Evolutionary conservation across 306 rosid species (phyloP).

Genomic region (Malus asiatica): DNA sequence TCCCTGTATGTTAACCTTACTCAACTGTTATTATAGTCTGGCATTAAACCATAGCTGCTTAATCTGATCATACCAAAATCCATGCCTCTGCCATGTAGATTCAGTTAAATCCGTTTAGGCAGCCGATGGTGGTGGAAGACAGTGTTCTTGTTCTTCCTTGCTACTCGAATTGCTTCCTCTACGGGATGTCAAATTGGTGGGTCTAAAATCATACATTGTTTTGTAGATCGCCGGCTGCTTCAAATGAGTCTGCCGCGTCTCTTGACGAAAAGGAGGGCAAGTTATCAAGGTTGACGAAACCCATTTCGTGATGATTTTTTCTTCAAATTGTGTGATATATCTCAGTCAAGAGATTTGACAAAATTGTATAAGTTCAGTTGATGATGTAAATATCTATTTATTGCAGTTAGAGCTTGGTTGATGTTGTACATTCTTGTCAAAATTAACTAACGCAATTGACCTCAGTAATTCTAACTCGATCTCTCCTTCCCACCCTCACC

Average conservation of each 20-base stretch:
- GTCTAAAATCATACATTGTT: neutral
- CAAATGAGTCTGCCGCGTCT: neutral
- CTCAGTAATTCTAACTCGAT: no score
- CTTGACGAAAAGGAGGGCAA: neutral
- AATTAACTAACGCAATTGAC: no score
- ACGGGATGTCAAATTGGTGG: conserved; percentile 40
- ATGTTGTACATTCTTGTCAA: no score
- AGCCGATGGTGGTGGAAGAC: conserved; percentile 69
- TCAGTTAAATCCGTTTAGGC: conserved; percentile 88
- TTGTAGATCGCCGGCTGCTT: neutral
- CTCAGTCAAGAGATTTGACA: no score
- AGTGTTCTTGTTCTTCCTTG: conserved; percentile 74
- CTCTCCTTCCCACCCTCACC: no score
- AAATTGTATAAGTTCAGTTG: no score
- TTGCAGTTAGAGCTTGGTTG: no score
- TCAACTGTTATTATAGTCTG: neutral
- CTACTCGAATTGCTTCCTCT: conserved; percentile 81
- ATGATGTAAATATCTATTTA: no score
- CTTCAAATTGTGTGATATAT: neutral
- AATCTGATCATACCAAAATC: neutral
- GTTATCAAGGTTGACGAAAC: neutral
- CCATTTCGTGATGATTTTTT: neutral
- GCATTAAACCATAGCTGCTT: neutral
- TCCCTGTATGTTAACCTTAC: conserved; percentile 45
- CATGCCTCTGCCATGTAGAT: conserved; percentile 43